Evolutionary conservation across 2,329 filamentous ascomycete genomes (phyloP), one percentile per base, ranked within the genome.

Genomic region (Dactylellina cionopaga): DNA sequence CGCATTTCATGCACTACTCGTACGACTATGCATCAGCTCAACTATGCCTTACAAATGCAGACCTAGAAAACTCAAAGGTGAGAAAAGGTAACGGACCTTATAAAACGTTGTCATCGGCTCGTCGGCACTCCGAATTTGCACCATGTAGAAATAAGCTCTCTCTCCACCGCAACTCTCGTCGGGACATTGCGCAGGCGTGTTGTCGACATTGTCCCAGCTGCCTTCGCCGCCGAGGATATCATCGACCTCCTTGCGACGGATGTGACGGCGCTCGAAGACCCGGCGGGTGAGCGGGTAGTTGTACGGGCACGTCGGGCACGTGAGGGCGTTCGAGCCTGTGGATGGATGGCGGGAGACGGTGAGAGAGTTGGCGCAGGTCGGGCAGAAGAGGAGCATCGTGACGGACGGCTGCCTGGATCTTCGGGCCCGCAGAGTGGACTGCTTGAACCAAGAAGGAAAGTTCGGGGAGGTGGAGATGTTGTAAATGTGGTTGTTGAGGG

Each of bases 21-120:
- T 33, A 43, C 4, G 29, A 5, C 17, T 7, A 15, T 3, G 24
- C 31, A 43, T 56, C 75, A 54, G 77, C 68, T 24, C 39, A 70
- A 1, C 3, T 11, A 29, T 47, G 15, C 74, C 59, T 44, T 68
- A 65, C 56, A 74, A 52, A 41, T n/a, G n/a, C n/a, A 31, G n/a
- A 4, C 4, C 22, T 15, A 15, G 15, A 13, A 22, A 5, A 27
- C 13, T 22, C 43, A 31, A 29, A 10, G 22, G 13, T 3, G n/a
- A n/a, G 22, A 17, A 39, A 17, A 22, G 15, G 51, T 17, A 44
- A 25, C n/a, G 60, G 78, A 92, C 90, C 87, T 92, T 95, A 82
- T 90, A 96, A 82, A 98, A 98, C 72, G 89, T 94, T 76, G 95
- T 99, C 91, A 96, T 97, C 72, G 95, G 95, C 85, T 99, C 95